A percentile compares a stretch with the other conserved stretches of the same genome.
phyloP scores from a whole-genome alignment of 768 basidiomycete species.

The Gymnopilus junonius region DNA sequence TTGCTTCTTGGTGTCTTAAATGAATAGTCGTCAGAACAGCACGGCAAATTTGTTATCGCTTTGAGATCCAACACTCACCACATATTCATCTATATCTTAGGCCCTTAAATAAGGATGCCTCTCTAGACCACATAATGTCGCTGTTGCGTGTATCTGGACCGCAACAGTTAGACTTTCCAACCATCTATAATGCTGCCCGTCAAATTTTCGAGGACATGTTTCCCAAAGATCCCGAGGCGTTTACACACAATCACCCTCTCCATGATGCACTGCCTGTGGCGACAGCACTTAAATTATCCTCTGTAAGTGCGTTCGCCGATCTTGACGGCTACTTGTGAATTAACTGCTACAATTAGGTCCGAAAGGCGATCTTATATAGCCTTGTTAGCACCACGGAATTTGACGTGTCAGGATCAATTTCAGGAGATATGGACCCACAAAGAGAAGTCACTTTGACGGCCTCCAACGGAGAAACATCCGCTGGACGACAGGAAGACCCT shows the following conservation, averaged over 20 bases:
- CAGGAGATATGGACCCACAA: slow-evolving; percentile 13
- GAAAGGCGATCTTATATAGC: slow-evolving; percentile 67
- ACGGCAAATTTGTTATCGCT: not conserved
- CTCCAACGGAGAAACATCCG: slow-evolving; percentile 7
- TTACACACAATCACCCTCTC: slow-evolving; percentile 45
- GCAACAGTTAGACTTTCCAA: slow-evolving; percentile 58
- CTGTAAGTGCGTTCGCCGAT: slow-evolving; percentile 42
- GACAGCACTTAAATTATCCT: slow-evolving; percentile 45
- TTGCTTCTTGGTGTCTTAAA: not conserved
- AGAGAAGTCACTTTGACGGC: slow-evolving; percentile 1
- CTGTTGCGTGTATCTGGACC: slow-evolving; percentile 63
- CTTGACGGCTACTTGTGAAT: not conserved
- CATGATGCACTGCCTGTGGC: slow-evolving; percentile 61
- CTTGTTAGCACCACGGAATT: slow-evolving; percentile 64
- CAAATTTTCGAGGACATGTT: slow-evolving; percentile 49
- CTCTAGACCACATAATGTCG: slow-evolving; percentile 53
- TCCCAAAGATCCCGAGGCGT: slow-evolving; percentile 44
- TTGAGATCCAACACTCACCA: slow-evolving; percentile 5
- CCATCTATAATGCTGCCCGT: slow-evolving; percentile 50
- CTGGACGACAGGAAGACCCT: not conserved
- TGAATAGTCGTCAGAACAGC: not conserved
- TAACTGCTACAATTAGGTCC: slow-evolving; percentile 42
- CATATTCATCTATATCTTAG: slow-evolving; percentile 33
- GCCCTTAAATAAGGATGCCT: slow-evolving; percentile 45
- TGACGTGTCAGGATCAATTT: slow-evolving; percentile 39